Evolutionary conservation across 2,329 filamentous ascomycete species (phyloP), one percentile per base, ranked within the genome.

Genomic region (Colletotrichum australisinense): DNA sequence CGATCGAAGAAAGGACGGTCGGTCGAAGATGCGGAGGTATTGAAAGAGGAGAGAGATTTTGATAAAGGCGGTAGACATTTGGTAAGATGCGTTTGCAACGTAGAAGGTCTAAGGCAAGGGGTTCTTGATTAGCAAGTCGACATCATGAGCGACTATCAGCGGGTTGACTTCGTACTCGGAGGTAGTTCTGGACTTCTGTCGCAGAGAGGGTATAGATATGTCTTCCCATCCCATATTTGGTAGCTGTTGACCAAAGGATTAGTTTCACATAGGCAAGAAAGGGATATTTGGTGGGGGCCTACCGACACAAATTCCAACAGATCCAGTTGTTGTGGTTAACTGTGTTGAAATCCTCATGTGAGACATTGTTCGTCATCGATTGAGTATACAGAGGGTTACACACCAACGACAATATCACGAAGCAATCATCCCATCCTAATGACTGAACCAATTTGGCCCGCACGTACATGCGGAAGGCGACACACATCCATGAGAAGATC

Each of bases 1-100:
- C 22, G 67, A 76, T 57, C 80, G 73, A 62, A 79, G 76, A 32
- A 76, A 72, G 68, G 78, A 78, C 53, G 78, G 76, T 8, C 63
- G 72, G 1, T 75, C 69, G 75, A 81, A 83, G n/a, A 84, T 75
- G 11, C 82, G 81, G 19, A 84, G 78, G 74, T 83, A 84, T 46
- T 84, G 83, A 12, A 80, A 72, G 1, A 84, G 77, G 0, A 84
- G 78, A 6, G 81, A 82, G 7, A 84, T 76, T 59, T 84, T 84
- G 76, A 83, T 80, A 35, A 83, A 78, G 0, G 79, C 79, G 14
- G 80, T 81, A 11, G 81, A 82, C 56, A 81, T 71, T 19, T 72
- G 76, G 73, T 82, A 84, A 9, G 79, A 76, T 9, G 76, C 78
- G 63, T 82, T 76, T 11, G 77, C 73, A 3, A 83, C 73, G 71